Base-by-base conservation (phyloP, 805 yeast genomes). In the Ogataea zsoltii region DNA sequence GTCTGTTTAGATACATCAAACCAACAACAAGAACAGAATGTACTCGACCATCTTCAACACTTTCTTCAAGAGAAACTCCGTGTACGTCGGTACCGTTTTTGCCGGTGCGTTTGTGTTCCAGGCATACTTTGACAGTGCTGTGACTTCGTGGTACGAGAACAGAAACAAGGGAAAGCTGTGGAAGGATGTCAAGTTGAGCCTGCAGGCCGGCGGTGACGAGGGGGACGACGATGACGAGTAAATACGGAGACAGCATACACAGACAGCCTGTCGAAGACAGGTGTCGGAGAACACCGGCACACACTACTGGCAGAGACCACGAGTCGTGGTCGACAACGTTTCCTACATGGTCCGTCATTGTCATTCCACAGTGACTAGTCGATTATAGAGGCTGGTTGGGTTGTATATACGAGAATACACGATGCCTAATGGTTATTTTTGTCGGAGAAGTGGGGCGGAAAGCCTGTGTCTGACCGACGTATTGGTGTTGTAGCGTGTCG, bases 101-200 rank as follows among this genome's bases (percentile, higher is more conserved):
- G 85, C 82, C 41, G 82, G 87, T 60, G 90, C 97, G 38, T 91
- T 91, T 64, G 81, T 82, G 52, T 89, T 90, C 79, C 92, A 88
- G 74, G 83, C 82, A 41, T 75, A 76, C 62, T 85, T 85, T 56
- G 94, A 87, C 65, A 66, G 69, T 50, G 83, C 76, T 51, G 74
- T 85, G 52, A 86, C 85, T 60, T 62, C 61, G 39, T 86, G 85
- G 85, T 86, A 82, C 74, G 87, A 83, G 62, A 68, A 71, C 68
- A 89, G 84, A 76, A 87, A 87, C 80, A 79, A 75, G 66, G 95
- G 94, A 58, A 87, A 86, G 73, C 80, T 85, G 71, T 87, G 95
- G 95, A 77, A 81, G 56, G 94, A 86, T 60, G 81, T 87, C 60
- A 85, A 81, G 71, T 73, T 74, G 44, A 74, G 71, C 53, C 74